Evolutionary conservation across 352 stramenopile species (phyloP).

Genomic region (Pythium phragmiticola): DNA sequence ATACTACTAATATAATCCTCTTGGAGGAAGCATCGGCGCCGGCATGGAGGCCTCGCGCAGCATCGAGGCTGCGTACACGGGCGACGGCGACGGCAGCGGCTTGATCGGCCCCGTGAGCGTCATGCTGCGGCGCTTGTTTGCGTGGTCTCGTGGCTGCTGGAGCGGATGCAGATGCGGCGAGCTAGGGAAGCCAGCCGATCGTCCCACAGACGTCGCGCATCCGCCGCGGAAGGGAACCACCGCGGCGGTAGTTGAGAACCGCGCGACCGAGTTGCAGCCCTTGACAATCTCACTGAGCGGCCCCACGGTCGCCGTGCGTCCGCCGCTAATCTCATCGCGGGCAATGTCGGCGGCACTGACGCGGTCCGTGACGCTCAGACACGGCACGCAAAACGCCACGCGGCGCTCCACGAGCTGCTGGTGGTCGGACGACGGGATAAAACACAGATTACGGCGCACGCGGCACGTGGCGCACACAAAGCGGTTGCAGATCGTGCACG

Average conservation of each 20-base stretch:
- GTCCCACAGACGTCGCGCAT: neutral
- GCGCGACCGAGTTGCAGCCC: conserved; percentile 16
- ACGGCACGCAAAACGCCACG: conserved; percentile 24
- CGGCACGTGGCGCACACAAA: conserved; percentile 23
- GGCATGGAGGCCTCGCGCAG: conserved; percentile 6
- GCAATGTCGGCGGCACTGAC: conserved; percentile 17
- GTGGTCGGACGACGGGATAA: conserved; percentile 2
- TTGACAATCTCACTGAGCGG: conserved; percentile 22
- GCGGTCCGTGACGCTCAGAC: conserved; percentile 18
- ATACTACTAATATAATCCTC: too few relatives aligned
- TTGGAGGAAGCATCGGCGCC: neutral
- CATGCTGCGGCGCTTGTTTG: conserved; percentile 23
- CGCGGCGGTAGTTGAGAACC: conserved; percentile 17
- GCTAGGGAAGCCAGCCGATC: neutral
- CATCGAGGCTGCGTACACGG: conserved; percentile 14
- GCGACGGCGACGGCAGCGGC: neutral
- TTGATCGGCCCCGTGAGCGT: conserved; percentile 16
- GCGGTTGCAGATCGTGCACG: conserved; percentile 22
- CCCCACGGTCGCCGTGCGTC: neutral
- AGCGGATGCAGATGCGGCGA: neutral
- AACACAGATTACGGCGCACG: conserved; percentile 23
- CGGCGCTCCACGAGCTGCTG: conserved; percentile 20
- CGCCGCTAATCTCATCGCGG: conserved; percentile 22
- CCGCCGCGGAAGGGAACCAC: neutral
- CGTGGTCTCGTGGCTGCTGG: neutral